phyloP scores from a whole-genome alignment of 106 monocot genomes.

The Dioscorea alata region DNA sequence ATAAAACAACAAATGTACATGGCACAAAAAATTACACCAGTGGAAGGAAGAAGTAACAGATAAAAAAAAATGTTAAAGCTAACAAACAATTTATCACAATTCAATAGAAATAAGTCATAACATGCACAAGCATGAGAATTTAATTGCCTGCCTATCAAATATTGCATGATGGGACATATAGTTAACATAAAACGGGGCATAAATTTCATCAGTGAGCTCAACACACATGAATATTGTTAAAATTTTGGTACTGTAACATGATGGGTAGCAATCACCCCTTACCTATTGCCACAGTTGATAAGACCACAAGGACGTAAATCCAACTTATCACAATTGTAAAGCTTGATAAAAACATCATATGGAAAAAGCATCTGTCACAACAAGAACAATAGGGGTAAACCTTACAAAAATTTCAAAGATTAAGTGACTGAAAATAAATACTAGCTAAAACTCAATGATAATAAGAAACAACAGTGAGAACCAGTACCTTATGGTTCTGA shows the following conservation, averaged over 20 bases:
- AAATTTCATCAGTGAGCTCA: not conserved
- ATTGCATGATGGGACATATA: not conserved
- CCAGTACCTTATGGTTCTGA: conserved; percentile 3
- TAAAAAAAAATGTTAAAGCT: no score
- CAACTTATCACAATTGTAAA: conserved; percentile 63
- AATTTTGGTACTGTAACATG: not conserved
- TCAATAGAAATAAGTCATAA: not conserved
- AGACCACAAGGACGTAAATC: conserved; percentile 82
- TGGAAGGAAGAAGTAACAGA: no score
- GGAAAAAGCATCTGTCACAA: conserved; percentile 53
- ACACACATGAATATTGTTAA: not conserved
- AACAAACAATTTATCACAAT: not conserved
- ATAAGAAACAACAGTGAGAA: not conserved
- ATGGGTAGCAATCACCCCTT: not conserved
- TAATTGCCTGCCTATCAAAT: no score
- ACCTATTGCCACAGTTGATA: conserved; percentile 91
- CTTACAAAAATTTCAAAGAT: not conserved
- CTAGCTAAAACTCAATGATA: no score
- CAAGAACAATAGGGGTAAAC: conserved; percentile 3
- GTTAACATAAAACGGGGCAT: not conserved
- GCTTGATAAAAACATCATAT: conserved; percentile 70
- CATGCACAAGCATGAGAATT: no score
- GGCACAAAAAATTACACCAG: no score
- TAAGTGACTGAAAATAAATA: not conserved
- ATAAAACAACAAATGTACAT: no score